Evolutionary conservation across 1,139 yeast genomes (phyloP), one percentile per base, ranked within the genome.

Genomic region (Candida tetrigidarum): DNA sequence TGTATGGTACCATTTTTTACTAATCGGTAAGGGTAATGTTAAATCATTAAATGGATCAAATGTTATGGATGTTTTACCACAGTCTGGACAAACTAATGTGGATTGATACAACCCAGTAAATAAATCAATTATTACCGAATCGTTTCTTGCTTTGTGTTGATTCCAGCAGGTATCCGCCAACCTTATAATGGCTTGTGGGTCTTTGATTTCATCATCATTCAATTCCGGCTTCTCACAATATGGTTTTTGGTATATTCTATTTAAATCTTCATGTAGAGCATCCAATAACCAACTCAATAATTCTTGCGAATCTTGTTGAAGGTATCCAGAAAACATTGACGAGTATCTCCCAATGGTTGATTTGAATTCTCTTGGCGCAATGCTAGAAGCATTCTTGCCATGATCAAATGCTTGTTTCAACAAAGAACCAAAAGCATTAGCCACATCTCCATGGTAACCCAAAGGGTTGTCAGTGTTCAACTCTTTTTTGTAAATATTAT

Each of bases 241-340:
- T 1, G 98, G 98, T 58, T 93, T 93, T 39, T 85, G 70, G 12
- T 80, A 64, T 28, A 93, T 86, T 45, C 97, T 74, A 59, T 93
- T 93, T 55, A 93, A 74, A 64, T 93, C 99, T 62, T 93, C 99
- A 59, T 93, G 99, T 37, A 93, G 73, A 5, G 96, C 95, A 66
- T 93, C 99, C 36, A 93, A 71, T 34, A 93, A 66, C 76, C 90
- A 93, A 34, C 97, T 92, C 45, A 93, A 71, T 58, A 93, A 86
- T 62, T 93, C 99, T 63, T 93, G 99, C 1, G 98, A 89, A 62
- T 93, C 99, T 60, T 93, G 99, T 63, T 93, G 99, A 54, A 81
- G 82, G 57, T 86, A 91, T 0, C 96, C 97, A 0, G 90, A 78
- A 69, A 93, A 93, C 80, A 89, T 81, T 1, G 86, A 79, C 36